phyloP scores from a whole-genome alignment of 805 yeast species.

The Grigorovia yakushimaensis region DNA sequence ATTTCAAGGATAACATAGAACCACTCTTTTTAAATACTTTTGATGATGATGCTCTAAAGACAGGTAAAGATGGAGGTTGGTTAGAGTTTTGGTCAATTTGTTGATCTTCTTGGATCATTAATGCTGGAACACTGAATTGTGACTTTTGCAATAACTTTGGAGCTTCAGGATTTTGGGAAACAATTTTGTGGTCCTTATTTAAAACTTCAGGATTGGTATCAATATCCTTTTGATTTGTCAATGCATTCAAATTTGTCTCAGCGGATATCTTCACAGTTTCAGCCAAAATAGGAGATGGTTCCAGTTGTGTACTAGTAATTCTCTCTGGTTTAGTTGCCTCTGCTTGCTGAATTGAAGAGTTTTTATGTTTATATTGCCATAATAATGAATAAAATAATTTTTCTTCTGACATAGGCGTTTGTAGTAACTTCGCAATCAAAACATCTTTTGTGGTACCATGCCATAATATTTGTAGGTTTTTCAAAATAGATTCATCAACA shows the following conservation, averaged over 20 bases:
- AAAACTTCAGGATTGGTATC: too few species aligned
- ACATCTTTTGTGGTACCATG: conserved; percentile 61
- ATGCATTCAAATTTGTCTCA: background rate
- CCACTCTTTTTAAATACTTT: conserved; percentile 19
- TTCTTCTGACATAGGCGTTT: conserved; percentile 55
- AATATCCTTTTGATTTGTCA: too few species aligned
- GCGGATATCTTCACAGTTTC: background rate
- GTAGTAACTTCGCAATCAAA: conserved; percentile 45
- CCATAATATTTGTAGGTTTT: conserved; percentile 69
- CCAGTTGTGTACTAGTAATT: background rate
- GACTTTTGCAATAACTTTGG: conserved; percentile 24
- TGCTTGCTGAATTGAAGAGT: conserved; percentile 19
- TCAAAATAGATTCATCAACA: conserved; percentile 64
- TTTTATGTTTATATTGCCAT: conserved; percentile 68
- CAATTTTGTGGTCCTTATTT: too few species aligned
- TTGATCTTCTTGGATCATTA: conserved; percentile 5
- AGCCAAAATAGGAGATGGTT: background rate
- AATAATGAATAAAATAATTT: conserved; percentile 72
- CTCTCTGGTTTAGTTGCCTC: background rate
- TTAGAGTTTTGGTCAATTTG: conserved; percentile 7
- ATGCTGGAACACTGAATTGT: conserved; percentile 22
- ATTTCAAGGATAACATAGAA: conserved; percentile 13
- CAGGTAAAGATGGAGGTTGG: conserved; percentile 13
- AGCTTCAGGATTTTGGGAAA: conserved; percentile 9
- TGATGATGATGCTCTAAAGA: conserved; percentile 23